A percentile compares a stretch with the other conserved stretches of the same genome.
phyloP scores from a whole-genome alignment of 2,329 filamentous ascomycete genomes.

The Cladosporium cucumerinum region DNA sequence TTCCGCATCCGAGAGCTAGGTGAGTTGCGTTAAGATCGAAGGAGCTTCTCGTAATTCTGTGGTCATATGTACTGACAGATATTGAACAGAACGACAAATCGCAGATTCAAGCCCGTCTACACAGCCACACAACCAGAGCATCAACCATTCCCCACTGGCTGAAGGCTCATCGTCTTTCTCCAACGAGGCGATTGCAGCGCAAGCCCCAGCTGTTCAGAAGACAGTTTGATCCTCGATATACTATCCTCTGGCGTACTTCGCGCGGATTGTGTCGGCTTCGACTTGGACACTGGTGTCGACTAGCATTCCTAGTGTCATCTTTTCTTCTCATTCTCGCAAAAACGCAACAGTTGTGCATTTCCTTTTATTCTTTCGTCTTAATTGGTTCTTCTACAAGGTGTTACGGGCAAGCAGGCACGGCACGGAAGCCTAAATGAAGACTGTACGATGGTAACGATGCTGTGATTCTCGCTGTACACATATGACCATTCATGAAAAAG shows the following conservation, averaged over 20 bases:
- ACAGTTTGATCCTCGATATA: neutral
- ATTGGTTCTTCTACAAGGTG: neutral
- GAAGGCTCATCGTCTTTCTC: conserved; percentile 17
- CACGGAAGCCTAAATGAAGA: neutral
- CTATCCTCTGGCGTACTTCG: neutral
- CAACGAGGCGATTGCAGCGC: neutral
- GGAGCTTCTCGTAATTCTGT: neutral
- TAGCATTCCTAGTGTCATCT: neutral
- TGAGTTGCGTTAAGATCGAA: conserved; percentile 31
- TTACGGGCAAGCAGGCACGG: neutral
- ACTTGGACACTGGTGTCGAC: neutral
- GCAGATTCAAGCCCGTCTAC: conserved; percentile 12
- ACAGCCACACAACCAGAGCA: neutral
- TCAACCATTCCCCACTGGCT: conserved; percentile 17
- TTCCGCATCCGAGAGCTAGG: conserved; percentile 70
- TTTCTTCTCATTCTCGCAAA: neutral
- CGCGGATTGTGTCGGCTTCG: neutral
- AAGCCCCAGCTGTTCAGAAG: neutral
- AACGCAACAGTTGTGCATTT: neutral
- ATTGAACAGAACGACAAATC: conserved; percentile 21
- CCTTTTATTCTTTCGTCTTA: neutral
- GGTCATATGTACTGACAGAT: neutral
- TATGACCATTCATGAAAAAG: neutral
- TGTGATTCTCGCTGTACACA: conserved; percentile 3
- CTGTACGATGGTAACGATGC: conserved; percentile 5